A percentile compares a stretch with the other conserved stretches of the same genome.
These are phyloP conservation scores for Phaeosphaeriaceae sp. DNA, from an alignment of 2,329 filamentous ascomycete species.

Conservation along the genomic window DNA sequence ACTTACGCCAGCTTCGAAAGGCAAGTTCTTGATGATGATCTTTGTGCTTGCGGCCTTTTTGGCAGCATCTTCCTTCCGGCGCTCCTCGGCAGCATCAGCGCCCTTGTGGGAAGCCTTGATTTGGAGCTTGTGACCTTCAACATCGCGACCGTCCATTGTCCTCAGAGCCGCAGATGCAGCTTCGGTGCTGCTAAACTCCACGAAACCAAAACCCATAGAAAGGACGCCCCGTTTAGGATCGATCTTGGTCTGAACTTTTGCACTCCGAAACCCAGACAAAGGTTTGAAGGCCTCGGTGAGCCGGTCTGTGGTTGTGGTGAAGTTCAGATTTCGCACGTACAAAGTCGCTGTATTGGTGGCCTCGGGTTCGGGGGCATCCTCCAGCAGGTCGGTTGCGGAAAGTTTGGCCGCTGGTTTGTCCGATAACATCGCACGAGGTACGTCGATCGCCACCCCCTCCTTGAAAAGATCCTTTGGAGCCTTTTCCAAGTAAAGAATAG, in stretches of 20 bases:
- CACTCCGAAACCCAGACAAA: conserved; percentile 87
- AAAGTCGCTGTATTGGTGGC: conserved; percentile 75
- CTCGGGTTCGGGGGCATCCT: conserved; percentile 61
- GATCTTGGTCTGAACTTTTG: conserved; percentile 88
- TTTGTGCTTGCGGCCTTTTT: conserved; percentile 88
- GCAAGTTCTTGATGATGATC: conserved; percentile 97
- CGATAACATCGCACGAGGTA: conserved; percentile 42
- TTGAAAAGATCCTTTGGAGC: conserved; percentile 83
- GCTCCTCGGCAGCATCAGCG: conserved; percentile 85
- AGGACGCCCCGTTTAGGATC: conserved; percentile 91
- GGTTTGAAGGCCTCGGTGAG: conserved; percentile 80
- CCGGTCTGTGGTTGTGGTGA: conserved; percentile 79
- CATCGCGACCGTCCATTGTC: conserved; percentile 85
- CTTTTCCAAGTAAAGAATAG: conserved; percentile 91
- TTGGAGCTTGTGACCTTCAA: conserved; percentile 86
- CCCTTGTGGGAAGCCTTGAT: conserved; percentile 89
- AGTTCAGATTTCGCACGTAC: conserved; percentile 94
- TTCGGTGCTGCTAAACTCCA: conserved; percentile 80
- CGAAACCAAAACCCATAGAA: conserved; percentile 95
- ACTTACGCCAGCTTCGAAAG: conserved; percentile 75
- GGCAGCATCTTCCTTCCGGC: conserved; percentile 79
- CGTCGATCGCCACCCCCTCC: conserved; percentile 36
- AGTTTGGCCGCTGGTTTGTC: conserved; percentile 58
- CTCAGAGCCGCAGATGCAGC: conserved; percentile 80
- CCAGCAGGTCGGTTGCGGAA: conserved; percentile 73